Evolutionary conservation across 345 rosid genomes (phyloP).

Genomic region (Carallia pectinifolia): DNA sequence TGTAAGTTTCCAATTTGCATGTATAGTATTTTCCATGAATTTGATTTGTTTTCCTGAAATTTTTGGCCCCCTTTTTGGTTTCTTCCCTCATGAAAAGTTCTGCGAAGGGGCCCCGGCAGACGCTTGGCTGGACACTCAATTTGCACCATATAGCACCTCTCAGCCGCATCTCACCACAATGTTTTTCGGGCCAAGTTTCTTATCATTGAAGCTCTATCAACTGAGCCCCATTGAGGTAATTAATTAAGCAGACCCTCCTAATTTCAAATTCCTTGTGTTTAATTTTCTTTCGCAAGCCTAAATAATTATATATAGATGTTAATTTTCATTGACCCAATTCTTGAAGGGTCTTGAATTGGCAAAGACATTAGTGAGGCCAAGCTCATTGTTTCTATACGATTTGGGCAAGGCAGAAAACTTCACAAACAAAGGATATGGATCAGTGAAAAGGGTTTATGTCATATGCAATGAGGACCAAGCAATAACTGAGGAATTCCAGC

Average conservation of each 20-base stretch:
- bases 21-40: too few species aligned
- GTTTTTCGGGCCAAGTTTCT: slow-evolving; percentile 24
- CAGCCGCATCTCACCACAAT: neutral
- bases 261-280: neutral
- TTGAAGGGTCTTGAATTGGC: slow-evolving; percentile 21
- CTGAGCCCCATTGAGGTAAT: slow-evolving; percentile 9
- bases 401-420: neutral
- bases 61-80: too few species aligned
- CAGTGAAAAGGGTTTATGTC: slow-evolving; percentile 1
- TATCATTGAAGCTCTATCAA: slow-evolving; percentile 22
- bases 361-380: slow-evolving; percentile 17
- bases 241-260: neutral
- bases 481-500: slow-evolving; percentile 16
- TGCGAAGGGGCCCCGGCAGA: slow-evolving; percentile 7
- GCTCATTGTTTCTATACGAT: slow-evolving; percentile 7
- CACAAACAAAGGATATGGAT: slow-evolving; percentile 19
- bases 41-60: too few species aligned
- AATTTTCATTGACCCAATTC: neutral
- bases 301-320: neutral
- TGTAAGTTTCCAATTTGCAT: too few species aligned
- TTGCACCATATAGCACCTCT: slow-evolving; percentile 13
- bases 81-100: too few species aligned
- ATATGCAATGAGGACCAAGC: slow-evolving; percentile 12
- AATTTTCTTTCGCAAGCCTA: neutral
- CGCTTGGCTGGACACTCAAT: slow-evolving; percentile 32